Conservation (phyloP, 768 basidiomycete genomes). For the Agrocybe chaxingu region DNA sequence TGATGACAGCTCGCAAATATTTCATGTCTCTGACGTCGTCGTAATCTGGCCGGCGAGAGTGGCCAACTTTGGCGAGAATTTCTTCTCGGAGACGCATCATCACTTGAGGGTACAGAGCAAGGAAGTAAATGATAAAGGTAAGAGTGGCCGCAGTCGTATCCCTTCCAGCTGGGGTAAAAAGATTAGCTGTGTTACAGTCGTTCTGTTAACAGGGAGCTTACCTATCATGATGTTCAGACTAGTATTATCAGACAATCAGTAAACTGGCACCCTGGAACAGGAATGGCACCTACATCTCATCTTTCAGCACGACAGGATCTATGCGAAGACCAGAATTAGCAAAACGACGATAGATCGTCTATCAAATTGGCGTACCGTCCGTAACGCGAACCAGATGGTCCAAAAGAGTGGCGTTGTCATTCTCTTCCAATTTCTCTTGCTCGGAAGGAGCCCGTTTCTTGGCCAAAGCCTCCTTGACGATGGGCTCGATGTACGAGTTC, state of each 20-base stretch:
- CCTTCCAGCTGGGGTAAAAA: constrained; percentile 30
- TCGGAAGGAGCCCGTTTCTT: constrained; percentile 26
- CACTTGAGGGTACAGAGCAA: constrained; percentile 50
- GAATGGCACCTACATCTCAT: constrained; percentile 34
- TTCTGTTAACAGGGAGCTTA: constrained; percentile 7
- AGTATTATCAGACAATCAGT: neutral
- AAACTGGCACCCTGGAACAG: neutral
- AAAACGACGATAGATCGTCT: too few species aligned
- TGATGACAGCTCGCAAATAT: constrained; percentile 61
- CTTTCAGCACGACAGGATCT: constrained; percentile 37
- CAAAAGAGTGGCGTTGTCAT: constrained; percentile 47
- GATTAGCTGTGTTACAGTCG: neutral
- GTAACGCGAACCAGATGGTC: constrained; percentile 55
- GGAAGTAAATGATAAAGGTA: constrained; percentile 39
- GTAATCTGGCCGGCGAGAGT: constrained; percentile 41
- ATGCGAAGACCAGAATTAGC: neutral
- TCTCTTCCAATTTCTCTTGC: constrained; percentile 26
- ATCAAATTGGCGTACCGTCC: constrained; percentile 27
- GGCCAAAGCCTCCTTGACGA: constrained; percentile 46
- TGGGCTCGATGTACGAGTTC: constrained; percentile 50
- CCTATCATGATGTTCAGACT: constrained; percentile 46
- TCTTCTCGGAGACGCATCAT: constrained; percentile 50
- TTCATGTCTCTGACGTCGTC: constrained; percentile 62
- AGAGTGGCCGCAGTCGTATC: constrained; percentile 45
- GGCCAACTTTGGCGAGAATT: constrained; percentile 50